Base-by-base conservation (phyloP, 495 filamentous ascomycete species). In the Lasiosphaeria miniovina region DNA sequence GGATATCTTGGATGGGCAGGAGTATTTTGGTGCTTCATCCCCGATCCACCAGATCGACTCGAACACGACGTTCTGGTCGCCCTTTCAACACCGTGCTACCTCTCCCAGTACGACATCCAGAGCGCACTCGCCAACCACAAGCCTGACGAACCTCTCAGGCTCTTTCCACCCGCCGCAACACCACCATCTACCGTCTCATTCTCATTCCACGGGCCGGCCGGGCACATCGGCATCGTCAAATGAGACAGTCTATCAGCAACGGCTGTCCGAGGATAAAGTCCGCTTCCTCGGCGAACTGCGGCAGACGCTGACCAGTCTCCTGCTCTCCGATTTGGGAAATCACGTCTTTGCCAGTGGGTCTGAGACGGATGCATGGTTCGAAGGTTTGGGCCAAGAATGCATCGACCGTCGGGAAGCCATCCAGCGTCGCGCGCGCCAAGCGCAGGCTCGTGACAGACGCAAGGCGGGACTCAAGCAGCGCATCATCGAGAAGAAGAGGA, bases 361-460 rank as follows among this genome's bases (percentile, higher is more conserved):
- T 62, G 94, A 98, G 75, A 98, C 93, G 14, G 94, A 98, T 65
- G 84, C 80, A 32, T 97, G 93, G 90, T 93, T 96, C 68, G 85
- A 87, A 61, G 83, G 81, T 17, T 70, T 96, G 4, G 86, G 88
- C 12, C 86, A 93, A 63, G 85, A 90, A 55, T 89, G 87, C 56
- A 86, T 95, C 49, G 88, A 90, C 61, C 78, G 85, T 38, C 86
- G 87, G 59, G 90, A 91, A 71, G 84, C 81, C 48, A 87, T 82
- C 63, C 79, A 79, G 54, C 74, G 80, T 51, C 74, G 71, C 10
- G 69, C 69, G 46, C 71, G 71, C n/a, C 72, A 72, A 59, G 65
- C 71, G 15, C 51, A 56, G 45, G 69, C 65, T 5, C 78, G 71
- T 65, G 71, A 80, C 71, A 74, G 77, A 75, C 69, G 77, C 77